Base-by-base conservation (phyloP, 805 yeast species). In the Saturnispora silvae region DNA sequence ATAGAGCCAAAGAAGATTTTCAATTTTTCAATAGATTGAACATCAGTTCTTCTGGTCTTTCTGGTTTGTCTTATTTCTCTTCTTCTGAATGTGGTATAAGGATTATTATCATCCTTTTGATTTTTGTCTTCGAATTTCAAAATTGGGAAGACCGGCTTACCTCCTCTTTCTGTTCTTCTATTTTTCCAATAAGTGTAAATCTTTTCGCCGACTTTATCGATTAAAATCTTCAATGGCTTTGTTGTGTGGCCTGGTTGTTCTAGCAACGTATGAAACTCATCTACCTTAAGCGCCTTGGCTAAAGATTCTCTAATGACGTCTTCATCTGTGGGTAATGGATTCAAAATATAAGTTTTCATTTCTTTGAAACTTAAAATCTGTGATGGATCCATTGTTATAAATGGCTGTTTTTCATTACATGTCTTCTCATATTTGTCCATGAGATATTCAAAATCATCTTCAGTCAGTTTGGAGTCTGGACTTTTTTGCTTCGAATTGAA, bases 61-160 rank as follows among this genome's bases (percentile, higher is more conserved):
- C 98, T 80, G 22, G 94, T 92, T 54, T 83, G 96, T 46, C 98
- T 75, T 46, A 85, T 80, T 53, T 87, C 97, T 57, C 98, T 80
- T 47, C 96, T 77, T 51, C 98, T 74, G 66, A 92, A 92, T 63
- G 96, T 85, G 28, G 85, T 80, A 57, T 92, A 92, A 2, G 98
- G 97, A 57, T 92, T 96, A 42, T 72, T 73, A 51, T 87, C 96
- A 51, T 87, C 96, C 52, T 86, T 86, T 28, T 55, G 57, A 39
- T 73, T 74, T 18, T 83, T 83, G 48, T 83, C 87, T 61, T 87
- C 96, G 55, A 83, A 86, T 55, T 77, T 82, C 35, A 92, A 64
- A 13, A 68, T 57, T 4, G 96, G 95, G 46, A 75, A 70, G 16
- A 92, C 71, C 4, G 81, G 58, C 47, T 72, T 71, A 23, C 96